Percentiles rank a stretch among this genome's conserved stretches.
Evolutionary conservation across 129 eudicot genomes (phyloP).

Genomic region (Heracleum sosnowskyi): DNA sequence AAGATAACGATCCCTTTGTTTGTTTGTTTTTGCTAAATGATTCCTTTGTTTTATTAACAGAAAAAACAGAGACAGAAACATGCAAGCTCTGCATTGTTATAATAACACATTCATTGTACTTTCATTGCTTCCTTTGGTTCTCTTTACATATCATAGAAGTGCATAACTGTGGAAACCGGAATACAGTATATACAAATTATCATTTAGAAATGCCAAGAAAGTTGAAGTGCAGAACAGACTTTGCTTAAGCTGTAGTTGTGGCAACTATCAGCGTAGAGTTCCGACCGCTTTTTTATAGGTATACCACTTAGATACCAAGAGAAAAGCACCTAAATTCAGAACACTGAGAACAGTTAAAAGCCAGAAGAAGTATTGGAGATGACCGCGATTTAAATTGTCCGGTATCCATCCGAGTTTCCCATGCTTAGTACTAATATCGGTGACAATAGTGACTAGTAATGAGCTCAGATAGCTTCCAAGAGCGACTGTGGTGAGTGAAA

Average conservation of each 20-base stretch:
- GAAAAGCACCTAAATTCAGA: constrained; percentile 21
- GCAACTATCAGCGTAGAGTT: not conserved
- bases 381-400: constrained; percentile 31
- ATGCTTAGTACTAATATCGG: constrained; percentile 9
- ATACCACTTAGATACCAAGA: constrained; percentile 8
- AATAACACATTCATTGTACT: not conserved
- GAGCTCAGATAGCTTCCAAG: constrained; percentile 33
- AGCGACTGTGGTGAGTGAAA: constrained; percentile 24
- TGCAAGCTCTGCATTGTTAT: not conserved
- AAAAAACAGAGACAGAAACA: too few species aligned
- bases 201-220: not conserved
- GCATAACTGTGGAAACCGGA: not conserved
- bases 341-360: constrained; percentile 30
- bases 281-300: constrained; percentile 1
- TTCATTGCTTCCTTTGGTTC: not conserved
- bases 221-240: not conserved
- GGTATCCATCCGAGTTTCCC: constrained; percentile 36
- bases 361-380: constrained; percentile 38
- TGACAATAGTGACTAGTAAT: constrained; percentile 28
- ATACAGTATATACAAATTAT: not conserved
- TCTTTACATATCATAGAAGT: not conserved
- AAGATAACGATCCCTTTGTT: too few species aligned
- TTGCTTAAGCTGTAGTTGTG: not conserved
- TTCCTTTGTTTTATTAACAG: too few species aligned
- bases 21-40: too few species aligned